These are phyloP conservation scores for Sporothrix protearum DNA, from an alignment of 2,329 filamentous ascomycete genomes.

Conservation along the genomic window DNA sequence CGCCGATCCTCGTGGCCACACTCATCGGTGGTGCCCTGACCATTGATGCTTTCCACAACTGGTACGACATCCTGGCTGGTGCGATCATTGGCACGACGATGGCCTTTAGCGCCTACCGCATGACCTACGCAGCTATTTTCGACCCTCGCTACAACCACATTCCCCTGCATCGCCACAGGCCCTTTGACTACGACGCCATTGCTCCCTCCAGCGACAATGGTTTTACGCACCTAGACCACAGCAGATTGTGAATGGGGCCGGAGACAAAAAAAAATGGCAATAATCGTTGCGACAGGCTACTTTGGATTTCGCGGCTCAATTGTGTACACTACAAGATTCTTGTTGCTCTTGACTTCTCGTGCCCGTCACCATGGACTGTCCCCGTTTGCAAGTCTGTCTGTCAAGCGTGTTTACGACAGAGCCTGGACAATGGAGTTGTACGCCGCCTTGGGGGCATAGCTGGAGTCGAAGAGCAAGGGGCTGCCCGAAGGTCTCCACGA, in stretches of 20 bases:
- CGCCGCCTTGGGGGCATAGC: slow-evolving; percentile 50
- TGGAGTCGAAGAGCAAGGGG: slow-evolving; percentile 53
- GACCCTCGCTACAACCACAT: slow-evolving; percentile 68
- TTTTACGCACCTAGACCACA: slow-evolving; percentile 30
- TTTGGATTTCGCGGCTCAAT: neutral
- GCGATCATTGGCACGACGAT: slow-evolving; percentile 59
- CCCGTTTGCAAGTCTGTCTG: neutral
- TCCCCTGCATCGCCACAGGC: slow-evolving; percentile 47
- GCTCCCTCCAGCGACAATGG: neutral
- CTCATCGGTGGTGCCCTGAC: slow-evolving; percentile 67
- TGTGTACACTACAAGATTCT: slow-evolving; percentile 2
- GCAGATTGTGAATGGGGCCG: slow-evolving; percentile 7
- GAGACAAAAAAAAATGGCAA: no score
- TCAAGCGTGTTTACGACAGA: slow-evolving; percentile 28
- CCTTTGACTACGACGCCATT: slow-evolving; percentile 32
- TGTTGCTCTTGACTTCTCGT: neutral
- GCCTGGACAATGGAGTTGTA: slow-evolving; percentile 47
- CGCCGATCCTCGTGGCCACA: slow-evolving; percentile 63
- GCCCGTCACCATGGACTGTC: neutral
- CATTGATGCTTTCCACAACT: slow-evolving; percentile 72
- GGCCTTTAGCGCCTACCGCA: slow-evolving; percentile 61
- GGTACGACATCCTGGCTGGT: slow-evolving; percentile 67
- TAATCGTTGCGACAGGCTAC: neutral
- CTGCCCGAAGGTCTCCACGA: slow-evolving; percentile 50
- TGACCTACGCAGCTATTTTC: slow-evolving; percentile 65